Base-by-base conservation (phyloP, 2,329 filamentous ascomycete genomes). In the Tothia fuscella region DNA sequence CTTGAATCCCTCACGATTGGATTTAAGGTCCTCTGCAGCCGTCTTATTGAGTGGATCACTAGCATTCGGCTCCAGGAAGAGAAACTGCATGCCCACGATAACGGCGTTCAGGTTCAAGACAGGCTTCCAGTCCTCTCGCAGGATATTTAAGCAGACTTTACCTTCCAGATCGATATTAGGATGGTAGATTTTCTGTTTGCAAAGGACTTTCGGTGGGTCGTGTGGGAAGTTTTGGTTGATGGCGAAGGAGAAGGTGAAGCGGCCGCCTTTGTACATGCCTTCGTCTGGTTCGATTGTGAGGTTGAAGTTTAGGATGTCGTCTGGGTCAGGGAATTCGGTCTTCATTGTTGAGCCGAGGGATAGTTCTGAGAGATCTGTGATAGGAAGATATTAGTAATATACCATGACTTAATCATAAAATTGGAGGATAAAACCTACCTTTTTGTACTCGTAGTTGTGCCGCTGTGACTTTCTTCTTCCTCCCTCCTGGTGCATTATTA, bases 1-100 rank as follows among this genome's bases (percentile, higher is more conserved):
- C 71, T 88, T 91, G 66, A 98, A 98, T 22, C 71, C 76, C 41
- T 96, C 91, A 28, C 87, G 70, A 61, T 91, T 93, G 36, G 71
- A 71, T 53, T 89, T 78, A 51, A 98, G 68, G 57, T 96, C 91
- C 47, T 95, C 87, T 3, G 91, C 91, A 0, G 91, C 91, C 56
- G 96, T 89, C 69, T 98, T 95, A 65, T 98, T 98, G 47, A 98
- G 68, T n/a, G 91, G 91, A 57, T 98, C 91, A 37, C 83, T 88
- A 7, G 91, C 87, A 57, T 98, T 98, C 14, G 91, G 91, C 61
- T 98, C 91, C 48, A 96, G 78, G 72, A 98, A 98, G 39, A 98
- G 72, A 58, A 96, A 96, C 81, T 94, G 85, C 58, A 98, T 66
- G 31, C 91, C 91, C 41, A 96, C 87, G 51, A 98, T 91, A 30